Evolutionary conservation across 2,329 filamentous ascomycete species (phyloP).

Genomic region (Colletotrichum spaethianum): DNA sequence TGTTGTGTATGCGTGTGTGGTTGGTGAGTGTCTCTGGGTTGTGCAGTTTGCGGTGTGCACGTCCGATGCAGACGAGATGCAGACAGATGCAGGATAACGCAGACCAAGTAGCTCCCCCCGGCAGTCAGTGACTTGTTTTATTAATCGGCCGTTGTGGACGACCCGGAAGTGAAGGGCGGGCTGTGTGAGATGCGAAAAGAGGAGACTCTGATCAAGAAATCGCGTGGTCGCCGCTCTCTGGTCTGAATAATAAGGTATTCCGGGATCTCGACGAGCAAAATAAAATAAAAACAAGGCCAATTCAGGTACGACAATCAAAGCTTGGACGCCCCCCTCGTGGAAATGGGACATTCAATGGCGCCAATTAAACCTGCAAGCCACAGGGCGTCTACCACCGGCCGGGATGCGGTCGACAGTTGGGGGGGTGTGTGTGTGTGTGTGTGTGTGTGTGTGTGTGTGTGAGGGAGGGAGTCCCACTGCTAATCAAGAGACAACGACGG

Average conservation of each 20-base stretch:
- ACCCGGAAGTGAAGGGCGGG: slow-evolving; percentile 3
- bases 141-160: slow-evolving; percentile 22
- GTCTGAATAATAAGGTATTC: slow-evolving; percentile 6
- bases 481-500: slow-evolving; percentile 32
- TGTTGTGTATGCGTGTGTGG: slow-evolving; percentile 10
- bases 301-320: slow-evolving; percentile 29
- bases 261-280: slow-evolving; percentile 1
- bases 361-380: slow-evolving; percentile 32
- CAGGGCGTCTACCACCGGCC: slow-evolving; percentile 28
- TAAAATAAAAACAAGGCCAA: background rate
- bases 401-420: slow-evolving; percentile 19
- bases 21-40: background rate
- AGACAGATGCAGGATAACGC: slow-evolving; percentile 32
- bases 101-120: slow-evolving; percentile 14
- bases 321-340: slow-evolving; percentile 35
- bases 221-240: background rate
- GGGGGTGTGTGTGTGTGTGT: background rate
- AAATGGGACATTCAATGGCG: slow-evolving; percentile 23
- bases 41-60: slow-evolving; percentile 41
- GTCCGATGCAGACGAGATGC: slow-evolving; percentile 33
- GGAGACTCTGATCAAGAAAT: background rate
- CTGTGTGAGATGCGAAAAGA: background rate
- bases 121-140: slow-evolving; percentile 23
- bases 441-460: background rate
- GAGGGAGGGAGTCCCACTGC: slow-evolving; percentile 22